A percentile compares a stretch with the other conserved stretches of the same genome.
Conservation (phyloP, 2,329 filamentous ascomycete genomes). For the Aureobasidium sp. region DNA sequence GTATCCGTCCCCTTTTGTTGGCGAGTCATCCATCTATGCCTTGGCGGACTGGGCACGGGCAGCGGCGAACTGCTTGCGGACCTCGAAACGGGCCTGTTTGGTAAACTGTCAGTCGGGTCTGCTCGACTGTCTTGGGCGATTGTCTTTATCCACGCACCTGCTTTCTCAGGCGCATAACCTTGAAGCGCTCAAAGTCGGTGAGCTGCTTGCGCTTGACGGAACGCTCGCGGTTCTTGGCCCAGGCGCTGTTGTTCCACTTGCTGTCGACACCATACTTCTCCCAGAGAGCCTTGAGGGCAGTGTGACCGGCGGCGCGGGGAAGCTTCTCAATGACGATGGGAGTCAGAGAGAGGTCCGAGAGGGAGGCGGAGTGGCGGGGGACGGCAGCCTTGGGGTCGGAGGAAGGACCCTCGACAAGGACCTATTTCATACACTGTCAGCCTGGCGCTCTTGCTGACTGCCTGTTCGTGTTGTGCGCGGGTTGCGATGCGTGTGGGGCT, state of each 20-base stretch:
- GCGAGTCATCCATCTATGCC: slow-evolving; percentile 27
- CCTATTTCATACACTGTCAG: slow-evolving; percentile 45
- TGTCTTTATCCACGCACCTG: slow-evolving; percentile 53
- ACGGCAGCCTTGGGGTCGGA: slow-evolving; percentile 69
- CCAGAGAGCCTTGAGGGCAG: slow-evolving; percentile 80
- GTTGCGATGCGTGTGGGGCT: neutral
- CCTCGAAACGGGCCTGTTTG: slow-evolving; percentile 73
- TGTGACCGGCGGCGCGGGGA: slow-evolving; percentile 73
- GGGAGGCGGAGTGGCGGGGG: slow-evolving; percentile 75
- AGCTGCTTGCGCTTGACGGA: slow-evolving; percentile 79
- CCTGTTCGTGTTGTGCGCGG: neutral
- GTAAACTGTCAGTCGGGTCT: neutral
- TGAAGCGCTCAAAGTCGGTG: slow-evolving; percentile 99
- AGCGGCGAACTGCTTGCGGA: slow-evolving; percentile 93
- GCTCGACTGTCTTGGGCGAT: neutral
- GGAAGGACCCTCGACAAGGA: slow-evolving; percentile 90
- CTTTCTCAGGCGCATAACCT: slow-evolving; percentile 99
- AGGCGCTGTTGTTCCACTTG: slow-evolving; percentile 86
- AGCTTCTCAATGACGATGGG: slow-evolving; percentile 80
- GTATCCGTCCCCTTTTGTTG: slow-evolving; percentile 9
- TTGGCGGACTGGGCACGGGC: slow-evolving; percentile 68
- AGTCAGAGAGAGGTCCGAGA: slow-evolving; percentile 80
- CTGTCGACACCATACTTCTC: slow-evolving; percentile 82
- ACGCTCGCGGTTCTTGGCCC: slow-evolving; percentile 88
- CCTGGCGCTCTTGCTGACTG: slow-evolving; percentile 12